Evolutionary conservation across 371 early-diverging fungal genomes (phyloP).

Genomic region (Synchytrium microbalum): DNA sequence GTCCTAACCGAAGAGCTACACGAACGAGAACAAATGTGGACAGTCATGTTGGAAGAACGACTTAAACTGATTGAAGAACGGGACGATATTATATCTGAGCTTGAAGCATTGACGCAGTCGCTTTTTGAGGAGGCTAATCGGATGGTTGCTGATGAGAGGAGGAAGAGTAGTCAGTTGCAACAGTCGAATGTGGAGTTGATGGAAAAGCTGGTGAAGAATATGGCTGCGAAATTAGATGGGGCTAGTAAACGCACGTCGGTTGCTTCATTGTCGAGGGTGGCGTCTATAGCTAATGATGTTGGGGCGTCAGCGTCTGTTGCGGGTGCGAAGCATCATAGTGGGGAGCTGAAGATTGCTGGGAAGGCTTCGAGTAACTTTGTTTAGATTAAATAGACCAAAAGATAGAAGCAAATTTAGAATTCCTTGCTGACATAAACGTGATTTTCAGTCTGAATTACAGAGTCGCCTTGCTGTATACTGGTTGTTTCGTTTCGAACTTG

Average conservation of each 20-base stretch:
- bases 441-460: background rate
- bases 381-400: background rate
- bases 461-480: no score
- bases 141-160: constrained; percentile 19
- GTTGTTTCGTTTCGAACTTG: no score
- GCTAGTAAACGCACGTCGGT: background rate
- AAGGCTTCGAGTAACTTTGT: background rate
- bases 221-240: background rate
- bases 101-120: constrained; percentile 15
- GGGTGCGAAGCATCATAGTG: background rate
- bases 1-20: background rate
- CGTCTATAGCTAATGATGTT: background rate
- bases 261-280: background rate
- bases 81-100: constrained; percentile 9
- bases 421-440: background rate
- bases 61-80: constrained; percentile 4
- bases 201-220: background rate
- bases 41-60: background rate
- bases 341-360: background rate
- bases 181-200: constrained; percentile 11
- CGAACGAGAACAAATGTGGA: background rate
- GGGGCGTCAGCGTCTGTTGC: background rate
- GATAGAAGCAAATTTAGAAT: background rate
- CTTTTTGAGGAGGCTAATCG: constrained; percentile 20
- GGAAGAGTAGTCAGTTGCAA: constrained; percentile 4